Evolutionary conservation across 306 rosid species (phyloP).

Genomic region (Cucurbita moschata): DNA sequence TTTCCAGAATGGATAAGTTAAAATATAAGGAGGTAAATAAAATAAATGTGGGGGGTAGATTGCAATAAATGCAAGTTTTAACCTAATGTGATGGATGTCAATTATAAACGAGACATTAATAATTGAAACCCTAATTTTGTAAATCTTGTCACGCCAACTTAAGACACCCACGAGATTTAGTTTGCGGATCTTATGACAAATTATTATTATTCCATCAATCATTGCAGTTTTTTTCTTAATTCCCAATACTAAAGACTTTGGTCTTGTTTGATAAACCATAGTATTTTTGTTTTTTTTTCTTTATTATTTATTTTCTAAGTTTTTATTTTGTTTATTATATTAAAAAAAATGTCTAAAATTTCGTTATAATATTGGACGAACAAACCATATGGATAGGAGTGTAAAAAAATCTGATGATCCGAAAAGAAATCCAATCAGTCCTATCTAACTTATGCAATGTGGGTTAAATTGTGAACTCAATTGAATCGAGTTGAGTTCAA

Average conservation of each 20-base stretch:
- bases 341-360: too few relatives aligned
- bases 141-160: neutral
- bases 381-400: too few relatives aligned
- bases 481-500: too few relatives aligned
- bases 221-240: neutral
- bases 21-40: neutral
- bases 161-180: neutral
- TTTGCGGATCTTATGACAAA: neutral
- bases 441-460: too few relatives aligned
- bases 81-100: neutral
- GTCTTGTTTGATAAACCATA: neutral
- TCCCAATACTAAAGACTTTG: neutral
- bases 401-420: too few relatives aligned
- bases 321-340: too few relatives aligned
- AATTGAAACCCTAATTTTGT: neutral
- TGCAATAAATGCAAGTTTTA: neutral
- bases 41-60: neutral
- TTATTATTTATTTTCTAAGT: too few relatives aligned
- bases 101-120: neutral
- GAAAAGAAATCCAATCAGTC: too few relatives aligned
- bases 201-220: slow-evolving; percentile 3
- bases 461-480: too few relatives aligned
- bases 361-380: too few relatives aligned
- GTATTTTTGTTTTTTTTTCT: too few relatives aligned
- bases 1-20: neutral